A percentile compares a stretch with the other conserved stretches of the same genome.
phyloP scores from a whole-genome alignment of 2,329 filamentous ascomycete species.

The Nemania sp. region DNA sequence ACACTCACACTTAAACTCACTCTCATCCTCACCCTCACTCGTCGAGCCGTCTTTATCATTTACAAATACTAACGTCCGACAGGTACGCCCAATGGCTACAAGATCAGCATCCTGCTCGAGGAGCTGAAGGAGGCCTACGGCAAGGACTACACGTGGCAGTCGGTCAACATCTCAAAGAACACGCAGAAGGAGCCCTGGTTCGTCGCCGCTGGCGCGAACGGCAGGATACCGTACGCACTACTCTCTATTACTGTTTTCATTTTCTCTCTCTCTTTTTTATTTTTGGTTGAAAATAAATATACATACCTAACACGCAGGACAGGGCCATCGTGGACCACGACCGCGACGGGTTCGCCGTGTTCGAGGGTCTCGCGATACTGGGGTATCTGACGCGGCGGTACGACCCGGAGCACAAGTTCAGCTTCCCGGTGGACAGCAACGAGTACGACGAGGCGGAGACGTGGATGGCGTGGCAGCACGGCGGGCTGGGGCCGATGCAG shows the following conservation, averaged over 20 bases:
- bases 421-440: conserved; percentile 53
- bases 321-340: conserved; percentile 67
- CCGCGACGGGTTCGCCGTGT: conserved; percentile 64
- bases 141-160: conserved; percentile 61
- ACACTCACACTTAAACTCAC: too few species aligned
- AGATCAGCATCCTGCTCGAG: conserved; percentile 65
- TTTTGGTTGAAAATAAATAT: too few species aligned
- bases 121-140: conserved; percentile 70
- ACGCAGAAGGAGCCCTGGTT: conserved; percentile 72
- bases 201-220: conserved; percentile 65
- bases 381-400: conserved; percentile 75
- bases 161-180: conserved; percentile 63
- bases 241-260: conserved; percentile 42
- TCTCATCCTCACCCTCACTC: too few species aligned
- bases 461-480: conserved; percentile 74
- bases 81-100: conserved; percentile 59
- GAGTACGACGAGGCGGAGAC: conserved; percentile 54
- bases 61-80: neutral
- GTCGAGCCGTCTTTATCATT: neutral
- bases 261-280: too few species aligned
- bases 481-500: conserved; percentile 73
- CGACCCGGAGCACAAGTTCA: conserved; percentile 69
- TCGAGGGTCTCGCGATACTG: conserved; percentile 76
- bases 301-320: neutral
- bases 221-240: conserved; percentile 53